Conservation (phyloP, 2,329 filamentous ascomycete species). For the Nemania sp. region DNA sequence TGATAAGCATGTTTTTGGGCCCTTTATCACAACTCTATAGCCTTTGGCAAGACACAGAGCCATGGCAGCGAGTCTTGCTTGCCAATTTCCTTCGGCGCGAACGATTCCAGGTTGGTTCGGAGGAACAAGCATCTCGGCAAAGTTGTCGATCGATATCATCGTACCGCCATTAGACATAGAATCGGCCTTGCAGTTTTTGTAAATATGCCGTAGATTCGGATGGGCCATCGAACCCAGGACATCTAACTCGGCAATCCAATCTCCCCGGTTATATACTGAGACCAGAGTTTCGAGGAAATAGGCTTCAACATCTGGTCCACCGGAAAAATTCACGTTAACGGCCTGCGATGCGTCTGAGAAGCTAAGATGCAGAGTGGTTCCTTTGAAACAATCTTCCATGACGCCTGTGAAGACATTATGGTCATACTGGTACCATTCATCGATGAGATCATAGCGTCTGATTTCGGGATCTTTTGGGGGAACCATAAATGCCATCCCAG, state of each 20-base stretch:
- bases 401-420: constrained; percentile 15
- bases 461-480: constrained; percentile 15
- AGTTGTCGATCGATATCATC: constrained; percentile 23
- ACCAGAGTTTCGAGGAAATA: constrained; percentile 16
- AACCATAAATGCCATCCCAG: constrained; percentile 21
- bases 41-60: constrained; percentile 16
- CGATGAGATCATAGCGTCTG: constrained; percentile 2
- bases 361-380: constrained; percentile 20
- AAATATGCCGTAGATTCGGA: not conserved
- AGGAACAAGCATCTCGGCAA: constrained; percentile 21
- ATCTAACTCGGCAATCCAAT: constrained; percentile 17
- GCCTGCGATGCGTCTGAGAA: constrained; percentile 17
- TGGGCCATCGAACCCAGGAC: not conserved
- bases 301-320: constrained; percentile 5
- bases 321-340: constrained; percentile 4
- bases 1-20: too few species aligned
- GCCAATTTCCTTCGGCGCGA: constrained; percentile 19
- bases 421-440: constrained; percentile 21
- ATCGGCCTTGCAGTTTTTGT: not conserved
- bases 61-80: constrained; percentile 19
- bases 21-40: too few species aligned
- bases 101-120: constrained; percentile 19
- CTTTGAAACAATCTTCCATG: constrained; percentile 19
- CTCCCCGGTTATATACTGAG: not conserved
- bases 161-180: not conserved